Conservation (phyloP, 2,329 filamentous ascomycete species). For the Meredithiella fracta region DNA sequence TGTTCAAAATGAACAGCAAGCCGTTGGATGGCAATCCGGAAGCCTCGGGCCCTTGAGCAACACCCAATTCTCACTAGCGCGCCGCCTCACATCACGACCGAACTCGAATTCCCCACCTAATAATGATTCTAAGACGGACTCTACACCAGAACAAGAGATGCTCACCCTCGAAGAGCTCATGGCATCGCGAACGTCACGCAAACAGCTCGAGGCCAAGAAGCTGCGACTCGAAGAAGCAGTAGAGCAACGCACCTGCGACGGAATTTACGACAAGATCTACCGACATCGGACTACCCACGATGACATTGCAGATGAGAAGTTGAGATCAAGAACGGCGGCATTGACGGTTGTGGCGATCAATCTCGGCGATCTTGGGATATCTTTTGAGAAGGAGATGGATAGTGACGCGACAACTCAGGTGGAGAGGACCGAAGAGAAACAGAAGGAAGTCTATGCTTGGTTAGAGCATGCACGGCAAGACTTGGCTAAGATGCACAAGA, state of each 20-base stretch:
- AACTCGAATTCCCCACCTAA: constrained; percentile 33
- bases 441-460: constrained; percentile 53
- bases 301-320: constrained; percentile 83
- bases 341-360: constrained; percentile 84
- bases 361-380: constrained; percentile 65
- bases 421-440: constrained; percentile 30
- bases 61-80: constrained; percentile 32
- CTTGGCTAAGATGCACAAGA: constrained; percentile 67
- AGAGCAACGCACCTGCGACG: constrained; percentile 70
- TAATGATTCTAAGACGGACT: constrained; percentile 23
- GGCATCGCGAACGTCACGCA: constrained; percentile 61
- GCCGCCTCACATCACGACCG: constrained; percentile 38
- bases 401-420: too few relatives aligned
- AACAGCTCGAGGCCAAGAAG: constrained; percentile 61
- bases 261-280: constrained; percentile 77
- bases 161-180: constrained; percentile 74
- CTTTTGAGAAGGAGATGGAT: constrained; percentile 33
- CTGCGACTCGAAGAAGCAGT: constrained; percentile 74
- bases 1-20: constrained; percentile 53
- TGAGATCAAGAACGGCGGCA: constrained; percentile 85
- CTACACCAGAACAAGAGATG: constrained; percentile 54
- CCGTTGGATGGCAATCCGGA: constrained; percentile 30
- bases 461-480: constrained; percentile 52
- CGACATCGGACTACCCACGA: constrained; percentile 83
- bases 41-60: constrained; percentile 16